A percentile compares a stretch with the other conserved stretches of the same genome.
Conservation (phyloP, 2,329 filamentous ascomycete species). For the Thielaviopsis punctulata region DNA sequence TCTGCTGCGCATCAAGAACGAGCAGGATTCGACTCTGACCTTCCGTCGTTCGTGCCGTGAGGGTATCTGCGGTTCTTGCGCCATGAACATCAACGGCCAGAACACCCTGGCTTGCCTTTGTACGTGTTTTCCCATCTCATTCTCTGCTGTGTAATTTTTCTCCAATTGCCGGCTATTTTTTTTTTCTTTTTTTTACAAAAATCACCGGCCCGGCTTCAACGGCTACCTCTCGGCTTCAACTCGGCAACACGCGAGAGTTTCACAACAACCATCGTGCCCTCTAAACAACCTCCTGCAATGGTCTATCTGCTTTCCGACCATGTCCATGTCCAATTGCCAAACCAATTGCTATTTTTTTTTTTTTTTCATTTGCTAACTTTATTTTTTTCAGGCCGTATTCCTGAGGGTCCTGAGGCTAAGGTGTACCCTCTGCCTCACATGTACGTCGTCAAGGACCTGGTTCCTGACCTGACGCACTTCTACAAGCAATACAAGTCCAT, state of each 20-base stretch:
- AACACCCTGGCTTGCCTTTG: slow-evolving; percentile 96
- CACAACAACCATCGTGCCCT: slow-evolving; percentile 1
- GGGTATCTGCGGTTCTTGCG: slow-evolving; percentile 95
- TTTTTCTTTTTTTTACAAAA: background rate
- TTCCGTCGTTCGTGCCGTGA: slow-evolving; percentile 94
- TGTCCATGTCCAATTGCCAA: background rate
- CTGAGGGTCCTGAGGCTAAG: slow-evolving; percentile 73
- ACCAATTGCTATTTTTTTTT: background rate
- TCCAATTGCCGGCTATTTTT: background rate
- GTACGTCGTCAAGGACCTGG: slow-evolving; percentile 97
- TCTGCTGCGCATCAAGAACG: slow-evolving; percentile 96
- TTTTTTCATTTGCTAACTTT: background rate
- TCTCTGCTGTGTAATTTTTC: background rate
- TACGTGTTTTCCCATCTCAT: slow-evolving; percentile 34
- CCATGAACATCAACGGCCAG: slow-evolving; percentile 99
- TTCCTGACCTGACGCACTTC: slow-evolving; percentile 93
- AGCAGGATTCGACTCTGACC: slow-evolving; percentile 88
- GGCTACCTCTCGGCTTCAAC: slow-evolving; percentile 1
- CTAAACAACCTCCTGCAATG: background rate
- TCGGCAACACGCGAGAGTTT: slow-evolving; percentile 5
- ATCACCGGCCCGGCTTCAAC: slow-evolving; percentile 1
- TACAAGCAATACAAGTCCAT: slow-evolving; percentile 99
- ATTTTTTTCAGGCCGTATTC: slow-evolving; percentile 63
- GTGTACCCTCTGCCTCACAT: slow-evolving; percentile 97
- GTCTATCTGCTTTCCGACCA: background rate